Evolutionary conservation across 1,284 basidiomycete species (phyloP).

Genomic region (Trichosporon coremiiforme): DNA sequence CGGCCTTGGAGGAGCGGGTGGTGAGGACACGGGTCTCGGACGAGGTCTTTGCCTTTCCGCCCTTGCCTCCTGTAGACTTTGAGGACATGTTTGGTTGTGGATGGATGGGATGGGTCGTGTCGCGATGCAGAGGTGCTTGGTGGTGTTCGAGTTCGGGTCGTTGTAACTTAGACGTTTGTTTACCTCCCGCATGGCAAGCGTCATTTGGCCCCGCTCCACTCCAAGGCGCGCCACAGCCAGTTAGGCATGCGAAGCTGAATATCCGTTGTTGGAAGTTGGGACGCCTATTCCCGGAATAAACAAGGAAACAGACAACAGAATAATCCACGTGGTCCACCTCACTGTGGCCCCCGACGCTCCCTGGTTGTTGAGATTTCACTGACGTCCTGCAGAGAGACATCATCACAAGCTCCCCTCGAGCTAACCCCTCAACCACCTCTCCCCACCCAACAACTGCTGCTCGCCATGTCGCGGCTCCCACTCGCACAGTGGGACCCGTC

Average conservation of each 20-base stretch:
- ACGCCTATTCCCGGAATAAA: conserved; percentile 4
- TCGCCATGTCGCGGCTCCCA: conserved; percentile 38
- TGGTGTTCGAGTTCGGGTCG: conserved; percentile 27
- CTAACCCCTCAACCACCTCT: conserved; percentile 1
- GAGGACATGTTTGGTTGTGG: conserved; percentile 46
- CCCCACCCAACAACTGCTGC: conserved; percentile 1
- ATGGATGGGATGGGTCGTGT: conserved; percentile 30
- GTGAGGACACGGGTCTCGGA: conserved; percentile 59
- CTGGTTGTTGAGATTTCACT: conserved; percentile 18
- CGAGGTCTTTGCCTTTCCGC: conserved; percentile 58
- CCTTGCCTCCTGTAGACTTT: conserved; percentile 56
- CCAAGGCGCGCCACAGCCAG: neutral
- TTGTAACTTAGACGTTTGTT: conserved; percentile 21
- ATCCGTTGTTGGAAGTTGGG: neutral
- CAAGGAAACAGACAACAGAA: neutral
- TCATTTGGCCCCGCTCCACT: conserved; percentile 6
- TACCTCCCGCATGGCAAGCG: conserved; percentile 9
- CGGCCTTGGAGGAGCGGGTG: conserved; percentile 79
- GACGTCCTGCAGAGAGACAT: conserved; percentile 14
- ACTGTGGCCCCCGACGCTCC: neutral
- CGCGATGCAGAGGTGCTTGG: conserved; percentile 23
- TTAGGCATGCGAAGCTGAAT: neutral
- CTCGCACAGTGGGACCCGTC: conserved; percentile 47
- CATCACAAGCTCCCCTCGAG: conserved; percentile 22
- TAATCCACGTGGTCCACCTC: conserved; percentile 15